Conservation (phyloP, 225 moss, liverwort and hornwort species). For the Polytrichum commune region DNA sequence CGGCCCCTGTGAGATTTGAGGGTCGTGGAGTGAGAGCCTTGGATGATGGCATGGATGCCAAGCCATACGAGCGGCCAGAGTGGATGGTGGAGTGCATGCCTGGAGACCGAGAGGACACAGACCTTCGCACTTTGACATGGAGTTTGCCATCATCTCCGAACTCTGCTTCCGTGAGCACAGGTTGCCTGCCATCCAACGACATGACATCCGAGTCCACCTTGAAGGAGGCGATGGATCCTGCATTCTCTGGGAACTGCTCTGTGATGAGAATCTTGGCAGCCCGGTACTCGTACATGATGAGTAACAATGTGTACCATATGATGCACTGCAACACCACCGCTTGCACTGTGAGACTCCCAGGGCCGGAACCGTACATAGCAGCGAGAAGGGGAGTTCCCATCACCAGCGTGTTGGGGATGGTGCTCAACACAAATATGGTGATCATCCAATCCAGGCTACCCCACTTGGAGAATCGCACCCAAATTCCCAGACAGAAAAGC, state of each 20-base stretch:
- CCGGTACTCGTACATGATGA: constrained; percentile 86
- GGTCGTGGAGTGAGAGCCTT: constrained; percentile 92
- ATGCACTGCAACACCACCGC: constrained; percentile 90
- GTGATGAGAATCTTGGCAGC: constrained; percentile 87
- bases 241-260: constrained; percentile 88
- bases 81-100: constrained; percentile 63
- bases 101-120: constrained; percentile 69
- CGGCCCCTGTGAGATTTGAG: constrained; percentile 88
- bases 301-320: constrained; percentile 87
- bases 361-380: constrained; percentile 83
- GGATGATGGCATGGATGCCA: constrained; percentile 76
- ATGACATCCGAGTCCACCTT: constrained; percentile 96
- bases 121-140: constrained; percentile 91
- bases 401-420: constrained; percentile 93
- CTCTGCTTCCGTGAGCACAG: constrained; percentile 83
- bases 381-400: constrained; percentile 92
- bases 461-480: constrained; percentile 73
- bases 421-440: constrained; percentile 83
- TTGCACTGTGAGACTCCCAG: constrained; percentile 71
- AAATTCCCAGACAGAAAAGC: constrained; percentile 51
- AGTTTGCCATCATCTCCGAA: constrained; percentile 91
- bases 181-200: constrained; percentile 84
- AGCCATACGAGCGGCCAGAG: constrained; percentile 47
- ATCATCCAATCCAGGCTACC: constrained; percentile 96
- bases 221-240: constrained; percentile 82